Percentiles rank a stretch among this genome's conserved stretches.
Conservation (phyloP, 2,329 filamentous ascomycete species). For the Atkinsonella hypoxylon region DNA sequence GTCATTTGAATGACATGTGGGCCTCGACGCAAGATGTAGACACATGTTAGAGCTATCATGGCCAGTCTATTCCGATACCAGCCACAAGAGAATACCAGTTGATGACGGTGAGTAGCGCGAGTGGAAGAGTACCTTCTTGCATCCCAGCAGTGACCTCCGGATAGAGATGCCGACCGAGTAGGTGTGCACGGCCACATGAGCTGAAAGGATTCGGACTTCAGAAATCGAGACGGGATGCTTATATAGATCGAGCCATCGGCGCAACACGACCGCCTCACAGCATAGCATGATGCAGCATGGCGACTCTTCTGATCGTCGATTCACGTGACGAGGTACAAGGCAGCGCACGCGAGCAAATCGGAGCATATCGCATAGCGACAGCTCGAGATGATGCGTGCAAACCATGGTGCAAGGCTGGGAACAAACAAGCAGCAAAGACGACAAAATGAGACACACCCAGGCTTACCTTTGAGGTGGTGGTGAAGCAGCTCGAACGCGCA, state of each 20-base stretch:
- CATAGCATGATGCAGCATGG: background rate
- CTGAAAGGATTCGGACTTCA: background rate
- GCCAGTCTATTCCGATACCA: background rate
- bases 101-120: background rate
- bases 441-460: background rate
- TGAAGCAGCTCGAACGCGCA: conserved; percentile 3
- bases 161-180: conserved; percentile 4
- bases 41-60: background rate
- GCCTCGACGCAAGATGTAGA: background rate
- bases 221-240: background rate
- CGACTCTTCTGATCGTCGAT: background rate
- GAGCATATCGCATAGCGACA: background rate
- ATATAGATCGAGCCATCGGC: background rate
- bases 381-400: background rate
- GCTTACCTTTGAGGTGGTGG: conserved; percentile 7
- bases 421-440: background rate
- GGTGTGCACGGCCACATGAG: conserved; percentile 4
- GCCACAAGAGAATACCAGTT: background rate
- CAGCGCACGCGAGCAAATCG: background rate
- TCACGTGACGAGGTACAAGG: background rate
- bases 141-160: background rate
- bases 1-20: background rate
- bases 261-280: background rate
- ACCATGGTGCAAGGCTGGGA: background rate
- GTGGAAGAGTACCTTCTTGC: background rate